These are phyloP conservation scores for Prunus armeniaca DNA, from an alignment of 306 rosid species.

Conservation along the genomic window DNA sequence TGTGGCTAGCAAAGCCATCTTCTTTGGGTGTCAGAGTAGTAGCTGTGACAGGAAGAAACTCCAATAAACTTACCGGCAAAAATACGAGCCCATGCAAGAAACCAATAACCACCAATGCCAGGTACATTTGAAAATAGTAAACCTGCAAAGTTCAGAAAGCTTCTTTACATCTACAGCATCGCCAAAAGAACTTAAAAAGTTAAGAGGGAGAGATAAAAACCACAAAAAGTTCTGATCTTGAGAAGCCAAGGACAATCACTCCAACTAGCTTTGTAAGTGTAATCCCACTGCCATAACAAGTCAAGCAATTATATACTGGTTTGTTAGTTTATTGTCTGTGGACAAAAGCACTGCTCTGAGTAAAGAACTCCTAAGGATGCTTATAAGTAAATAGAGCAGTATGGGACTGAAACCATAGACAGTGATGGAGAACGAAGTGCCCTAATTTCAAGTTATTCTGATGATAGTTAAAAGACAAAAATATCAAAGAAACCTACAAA, in stretches of 20 bases:
- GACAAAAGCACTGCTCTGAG: constrained; percentile 2
- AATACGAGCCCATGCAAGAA: constrained; percentile 95
- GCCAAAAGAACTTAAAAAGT: constrained; percentile 11
- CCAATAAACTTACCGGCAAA: constrained; percentile 75
- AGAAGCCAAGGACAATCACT: constrained; percentile 81
- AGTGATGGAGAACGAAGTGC: background rate
- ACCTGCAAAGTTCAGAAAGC: constrained; percentile 57
- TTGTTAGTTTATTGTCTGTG: background rate
- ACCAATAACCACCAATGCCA: constrained; percentile 90
- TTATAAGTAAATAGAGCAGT: background rate
- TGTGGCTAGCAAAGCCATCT: background rate
- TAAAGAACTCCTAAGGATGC: background rate
- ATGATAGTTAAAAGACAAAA: too few species aligned
- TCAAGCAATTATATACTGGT: constrained; percentile 3
- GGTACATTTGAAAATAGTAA: constrained; percentile 95
- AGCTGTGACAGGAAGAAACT: background rate
- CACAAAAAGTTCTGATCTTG: constrained; percentile 96
- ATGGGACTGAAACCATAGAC: background rate
- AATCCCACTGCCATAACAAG: constrained; percentile 68
- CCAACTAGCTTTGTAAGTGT: constrained; percentile 95
- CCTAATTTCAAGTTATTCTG: too few species aligned
- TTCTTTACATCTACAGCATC: constrained; percentile 13
- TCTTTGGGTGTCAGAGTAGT: background rate
- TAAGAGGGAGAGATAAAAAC: constrained; percentile 41
- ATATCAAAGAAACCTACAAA: too few species aligned